phyloP scores from a whole-genome alignment of 2,329 filamentous ascomycete genomes.

The Botryotinia calthae region DNA sequence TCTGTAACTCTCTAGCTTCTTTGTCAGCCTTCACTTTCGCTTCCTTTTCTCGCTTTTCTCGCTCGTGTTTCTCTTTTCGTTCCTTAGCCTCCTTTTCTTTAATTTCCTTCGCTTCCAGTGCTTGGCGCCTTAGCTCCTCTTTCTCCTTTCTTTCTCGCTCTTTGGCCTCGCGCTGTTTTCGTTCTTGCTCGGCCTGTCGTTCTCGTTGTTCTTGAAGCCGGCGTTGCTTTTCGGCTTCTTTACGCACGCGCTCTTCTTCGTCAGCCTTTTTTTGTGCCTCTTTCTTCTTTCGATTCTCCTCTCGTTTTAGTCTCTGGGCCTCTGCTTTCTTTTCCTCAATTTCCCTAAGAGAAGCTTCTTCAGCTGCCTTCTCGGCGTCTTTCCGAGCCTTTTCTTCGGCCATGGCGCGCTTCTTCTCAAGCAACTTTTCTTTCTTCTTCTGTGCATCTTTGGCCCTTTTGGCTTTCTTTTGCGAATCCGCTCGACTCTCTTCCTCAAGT shows the following conservation, averaged over 20 bases:
- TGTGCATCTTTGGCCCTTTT: conserved; percentile 94
- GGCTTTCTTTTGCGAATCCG: conserved; percentile 75
- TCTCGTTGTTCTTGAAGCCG: conserved; percentile 82
- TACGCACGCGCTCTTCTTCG: conserved; percentile 81
- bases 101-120: conserved; percentile 72
- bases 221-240: conserved; percentile 80
- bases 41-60: conserved; percentile 60
- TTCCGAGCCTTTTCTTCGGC: conserved; percentile 87
- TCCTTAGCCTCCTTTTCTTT: conserved; percentile 57
- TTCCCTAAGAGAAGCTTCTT: conserved; percentile 73
- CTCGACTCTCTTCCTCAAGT: conserved; percentile 77
- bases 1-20: conserved; percentile 49
- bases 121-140: conserved; percentile 76
- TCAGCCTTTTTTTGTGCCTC: conserved; percentile 87
- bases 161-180: conserved; percentile 76
- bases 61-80: conserved; percentile 57
- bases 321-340: conserved; percentile 76
- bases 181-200: conserved; percentile 78
- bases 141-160: conserved; percentile 81
- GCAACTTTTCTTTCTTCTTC: conserved; percentile 92
- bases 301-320: conserved; percentile 76
- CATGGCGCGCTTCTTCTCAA: conserved; percentile 79
- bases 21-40: conserved; percentile 44
- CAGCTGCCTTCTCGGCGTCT: conserved; percentile 85
- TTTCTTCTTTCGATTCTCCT: conserved; percentile 88